Percentiles rank a stretch among this genome's conserved stretches.
Conservation (phyloP, 345 rosid species). For the Eucalyptus cloeziana region DNA sequence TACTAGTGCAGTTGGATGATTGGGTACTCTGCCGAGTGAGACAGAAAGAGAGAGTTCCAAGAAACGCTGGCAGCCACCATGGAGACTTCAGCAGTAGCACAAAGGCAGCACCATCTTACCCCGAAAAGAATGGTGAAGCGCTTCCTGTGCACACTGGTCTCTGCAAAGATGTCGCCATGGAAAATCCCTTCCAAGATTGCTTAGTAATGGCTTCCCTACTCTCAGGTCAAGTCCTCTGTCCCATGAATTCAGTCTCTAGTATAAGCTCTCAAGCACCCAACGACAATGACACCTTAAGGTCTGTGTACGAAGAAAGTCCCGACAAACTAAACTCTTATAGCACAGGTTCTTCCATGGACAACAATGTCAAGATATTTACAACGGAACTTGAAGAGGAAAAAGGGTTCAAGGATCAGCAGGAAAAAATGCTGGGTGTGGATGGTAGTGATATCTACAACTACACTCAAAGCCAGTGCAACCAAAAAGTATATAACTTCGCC, state of each 20-base stretch:
- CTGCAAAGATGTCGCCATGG: neutral
- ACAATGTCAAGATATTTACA: neutral
- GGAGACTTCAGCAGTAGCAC: neutral
- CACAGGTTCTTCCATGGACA: conserved; percentile 1
- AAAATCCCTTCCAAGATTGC: neutral
- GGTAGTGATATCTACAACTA: neutral
- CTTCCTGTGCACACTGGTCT: neutral
- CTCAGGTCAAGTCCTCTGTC: neutral
- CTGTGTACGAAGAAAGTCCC: neutral
- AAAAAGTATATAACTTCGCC: neutral
- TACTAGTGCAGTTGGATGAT: conserved; percentile 31
- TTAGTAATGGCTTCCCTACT: neutral
- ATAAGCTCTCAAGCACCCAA: neutral
- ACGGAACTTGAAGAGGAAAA: conserved; percentile 4
- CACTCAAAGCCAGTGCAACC: conserved; percentile 1
- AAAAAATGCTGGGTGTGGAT: neutral
- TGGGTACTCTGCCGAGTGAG: conserved; percentile 51
- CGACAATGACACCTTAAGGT: neutral
- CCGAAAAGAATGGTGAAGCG: neutral
- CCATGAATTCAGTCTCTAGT: neutral
- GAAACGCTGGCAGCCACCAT: neutral
- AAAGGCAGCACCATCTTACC: neutral
- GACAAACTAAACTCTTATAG: neutral
- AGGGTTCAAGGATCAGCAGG: neutral
- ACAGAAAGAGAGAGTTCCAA: conserved; percentile 4